A percentile compares a stretch with the other conserved stretches of the same genome.
Evolutionary conservation across 345 rosid species (phyloP).

Genomic region (Arabis hirsuta): DNA sequence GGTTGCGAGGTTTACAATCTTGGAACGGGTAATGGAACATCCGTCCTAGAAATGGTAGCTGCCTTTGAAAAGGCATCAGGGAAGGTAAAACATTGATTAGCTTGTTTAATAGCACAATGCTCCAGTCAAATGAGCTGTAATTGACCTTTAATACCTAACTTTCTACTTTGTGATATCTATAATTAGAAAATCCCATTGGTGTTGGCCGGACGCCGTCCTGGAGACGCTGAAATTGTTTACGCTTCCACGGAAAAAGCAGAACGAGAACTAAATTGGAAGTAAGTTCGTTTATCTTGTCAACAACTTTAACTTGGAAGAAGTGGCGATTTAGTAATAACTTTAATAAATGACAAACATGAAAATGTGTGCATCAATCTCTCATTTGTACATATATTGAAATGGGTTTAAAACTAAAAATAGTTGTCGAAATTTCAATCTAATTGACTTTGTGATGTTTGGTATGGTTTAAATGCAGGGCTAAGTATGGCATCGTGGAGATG

Average conservation of each 20-base stretch:
- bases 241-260: conserved; percentile 88
- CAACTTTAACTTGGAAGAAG: neutral
- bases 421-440: too few relatives aligned
- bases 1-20: conserved; percentile 97
- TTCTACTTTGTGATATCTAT: neutral
- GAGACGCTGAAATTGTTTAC: conserved; percentile 85
- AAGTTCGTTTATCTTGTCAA: conserved; percentile 42
- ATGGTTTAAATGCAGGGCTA: conserved; percentile 62
- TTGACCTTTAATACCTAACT: neutral
- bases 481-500: conserved; percentile 84
- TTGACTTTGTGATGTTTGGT: conserved; percentile 9
- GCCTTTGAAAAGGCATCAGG: conserved; percentile 96
- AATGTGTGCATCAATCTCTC: too few relatives aligned
- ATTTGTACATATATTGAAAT: too few relatives aligned
- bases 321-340: neutral
- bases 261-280: conserved; percentile 88
- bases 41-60: conserved; percentile 93
- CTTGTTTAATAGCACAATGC: neutral
- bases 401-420: too few relatives aligned
- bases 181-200: conserved; percentile 80
- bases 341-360: neutral
- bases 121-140: neutral
- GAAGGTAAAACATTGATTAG: conserved; percentile 54
- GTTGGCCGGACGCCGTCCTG: conserved; percentile 80
- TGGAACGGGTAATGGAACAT: conserved; percentile 97